phyloP scores from a whole-genome alignment of 352 stramenopile genomes.

The Globisporangium polare region DNA sequence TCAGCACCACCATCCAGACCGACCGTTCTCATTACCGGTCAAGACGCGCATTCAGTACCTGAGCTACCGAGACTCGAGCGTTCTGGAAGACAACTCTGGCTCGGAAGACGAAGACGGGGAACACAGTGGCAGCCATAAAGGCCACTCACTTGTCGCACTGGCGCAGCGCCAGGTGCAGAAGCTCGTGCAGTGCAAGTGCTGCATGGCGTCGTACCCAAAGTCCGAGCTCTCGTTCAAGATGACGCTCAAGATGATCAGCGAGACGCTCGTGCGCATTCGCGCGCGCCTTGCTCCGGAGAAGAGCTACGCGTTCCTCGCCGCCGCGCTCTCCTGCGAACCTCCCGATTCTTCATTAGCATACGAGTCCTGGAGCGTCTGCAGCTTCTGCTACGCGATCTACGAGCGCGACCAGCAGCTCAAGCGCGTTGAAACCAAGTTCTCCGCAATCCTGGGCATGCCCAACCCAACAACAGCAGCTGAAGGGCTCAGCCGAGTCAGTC shows the following conservation, averaged over 20 bases:
- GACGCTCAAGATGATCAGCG: conserved; percentile 86
- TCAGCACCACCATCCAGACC: conserved; percentile 20
- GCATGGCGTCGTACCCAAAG: conserved; percentile 63
- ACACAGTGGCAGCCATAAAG: conserved; percentile 15
- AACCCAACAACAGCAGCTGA: conserved; percentile 27
- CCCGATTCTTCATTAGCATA: conserved; percentile 63
- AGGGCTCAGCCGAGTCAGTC: conserved; percentile 40
- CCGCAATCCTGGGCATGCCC: conserved; percentile 37
- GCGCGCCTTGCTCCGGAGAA: conserved; percentile 50
- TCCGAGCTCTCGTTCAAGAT: conserved; percentile 84
- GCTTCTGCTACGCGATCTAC: conserved; percentile 82
- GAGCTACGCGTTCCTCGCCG: conserved; percentile 39
- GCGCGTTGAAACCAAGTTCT: conserved; percentile 63
- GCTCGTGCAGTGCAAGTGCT: conserved; percentile 78
- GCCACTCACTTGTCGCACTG: conserved; percentile 19
- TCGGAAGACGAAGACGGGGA: conserved; percentile 38
- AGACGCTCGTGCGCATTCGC: conserved; percentile 68
- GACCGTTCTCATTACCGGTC: conserved; percentile 35
- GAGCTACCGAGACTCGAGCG: conserved; percentile 57
- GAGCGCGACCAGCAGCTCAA: conserved; percentile 79
- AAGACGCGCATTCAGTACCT: conserved; percentile 47
- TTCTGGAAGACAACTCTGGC: conserved; percentile 55
- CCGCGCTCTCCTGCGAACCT: conserved; percentile 37
- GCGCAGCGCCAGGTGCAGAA: conserved; percentile 67
- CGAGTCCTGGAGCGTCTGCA: conserved; percentile 83